These are phyloP conservation scores for Epichloe bromicola DNA, from an alignment of 2,329 filamentous ascomycete species.

Conservation along the genomic window DNA sequence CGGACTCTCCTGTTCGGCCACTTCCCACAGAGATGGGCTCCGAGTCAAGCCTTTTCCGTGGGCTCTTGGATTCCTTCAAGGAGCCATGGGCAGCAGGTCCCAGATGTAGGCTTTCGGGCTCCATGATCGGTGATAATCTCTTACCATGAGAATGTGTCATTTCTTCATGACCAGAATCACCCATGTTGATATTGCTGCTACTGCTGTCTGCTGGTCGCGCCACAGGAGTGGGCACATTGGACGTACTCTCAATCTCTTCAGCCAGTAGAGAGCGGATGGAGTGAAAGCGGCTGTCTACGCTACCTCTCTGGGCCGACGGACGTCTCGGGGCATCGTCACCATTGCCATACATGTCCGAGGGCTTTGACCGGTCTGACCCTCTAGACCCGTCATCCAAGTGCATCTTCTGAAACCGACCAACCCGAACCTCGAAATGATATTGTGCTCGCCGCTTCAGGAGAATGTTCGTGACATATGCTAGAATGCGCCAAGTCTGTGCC, in stretches of 20 bases:
- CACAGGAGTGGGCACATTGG: conserved; percentile 47
- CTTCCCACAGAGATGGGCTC: conserved; percentile 37
- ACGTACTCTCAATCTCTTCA: conserved; percentile 48
- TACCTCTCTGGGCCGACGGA: conserved; percentile 14
- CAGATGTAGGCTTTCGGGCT: conserved; percentile 37
- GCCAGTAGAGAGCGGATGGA: conserved; percentile 33
- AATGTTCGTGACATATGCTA: conserved; percentile 42
- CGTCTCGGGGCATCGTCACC: conserved; percentile 27
- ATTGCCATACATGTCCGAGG: conserved; percentile 15
- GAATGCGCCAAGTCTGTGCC: conserved; percentile 50
- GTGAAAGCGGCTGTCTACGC: conserved; percentile 20
- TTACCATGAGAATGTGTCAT: conserved; percentile 21
- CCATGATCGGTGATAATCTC: conserved; percentile 33
- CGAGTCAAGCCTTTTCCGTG: conserved; percentile 35
- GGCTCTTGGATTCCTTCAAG: conserved; percentile 17
- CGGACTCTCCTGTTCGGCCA: conserved; percentile 33
- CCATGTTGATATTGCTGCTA: conserved; percentile 4
- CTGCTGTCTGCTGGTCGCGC: conserved; percentile 36
- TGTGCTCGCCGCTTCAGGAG: conserved; percentile 41
- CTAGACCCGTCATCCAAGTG: conserved; percentile 17
- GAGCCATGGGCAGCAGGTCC: conserved; percentile 32
- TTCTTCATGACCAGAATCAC: conserved; percentile 8
- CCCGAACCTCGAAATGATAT: conserved; percentile 41
- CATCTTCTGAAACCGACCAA: conserved; percentile 25
- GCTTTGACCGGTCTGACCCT: conserved; percentile 14